Evolutionary conservation across 805 yeast genomes (phyloP).

Genomic region (Teunomyces stri): DNA sequence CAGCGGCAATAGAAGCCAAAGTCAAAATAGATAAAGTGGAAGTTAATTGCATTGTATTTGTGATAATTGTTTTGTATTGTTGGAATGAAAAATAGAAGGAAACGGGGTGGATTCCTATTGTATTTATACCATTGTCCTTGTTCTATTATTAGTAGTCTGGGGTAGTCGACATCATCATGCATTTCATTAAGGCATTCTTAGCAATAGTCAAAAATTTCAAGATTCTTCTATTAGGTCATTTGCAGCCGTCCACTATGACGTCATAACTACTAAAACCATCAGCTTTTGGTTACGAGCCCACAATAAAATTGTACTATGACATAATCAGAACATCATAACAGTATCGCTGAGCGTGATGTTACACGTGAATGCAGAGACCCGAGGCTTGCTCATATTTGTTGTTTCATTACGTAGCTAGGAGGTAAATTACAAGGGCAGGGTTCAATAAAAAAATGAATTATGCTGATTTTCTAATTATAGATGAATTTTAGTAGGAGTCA

Average conservation of each 20-base stretch:
- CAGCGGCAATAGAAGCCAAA: slow-evolving; percentile 19
- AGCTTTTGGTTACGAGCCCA: background rate
- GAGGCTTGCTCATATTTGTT: too few species aligned
- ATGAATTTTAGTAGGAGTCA: too few species aligned
- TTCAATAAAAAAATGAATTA: too few species aligned
- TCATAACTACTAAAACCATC: background rate
- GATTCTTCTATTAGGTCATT: background rate
- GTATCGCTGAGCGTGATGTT: background rate
- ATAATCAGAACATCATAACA: too few species aligned
- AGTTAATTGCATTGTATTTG: slow-evolving; percentile 11
- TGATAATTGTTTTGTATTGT: background rate
- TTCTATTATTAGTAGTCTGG: slow-evolving; percentile 3
- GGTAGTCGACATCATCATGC: background rate
- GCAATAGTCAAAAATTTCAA: background rate
- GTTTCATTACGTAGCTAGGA: too few species aligned
- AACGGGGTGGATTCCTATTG: background rate
- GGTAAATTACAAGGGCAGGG: too few species aligned
- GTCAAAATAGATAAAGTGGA: slow-evolving; percentile 18
- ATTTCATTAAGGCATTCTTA: background rate
- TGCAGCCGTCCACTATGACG: background rate
- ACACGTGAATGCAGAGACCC: background rate
- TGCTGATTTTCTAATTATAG: too few species aligned
- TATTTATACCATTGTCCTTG: background rate
- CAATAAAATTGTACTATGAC: background rate
- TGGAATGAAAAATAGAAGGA: background rate